Evolutionary conservation across 345 rosid genomes (phyloP), one percentile per base, ranked within the genome.

Genomic region (Brassica incana): DNA sequence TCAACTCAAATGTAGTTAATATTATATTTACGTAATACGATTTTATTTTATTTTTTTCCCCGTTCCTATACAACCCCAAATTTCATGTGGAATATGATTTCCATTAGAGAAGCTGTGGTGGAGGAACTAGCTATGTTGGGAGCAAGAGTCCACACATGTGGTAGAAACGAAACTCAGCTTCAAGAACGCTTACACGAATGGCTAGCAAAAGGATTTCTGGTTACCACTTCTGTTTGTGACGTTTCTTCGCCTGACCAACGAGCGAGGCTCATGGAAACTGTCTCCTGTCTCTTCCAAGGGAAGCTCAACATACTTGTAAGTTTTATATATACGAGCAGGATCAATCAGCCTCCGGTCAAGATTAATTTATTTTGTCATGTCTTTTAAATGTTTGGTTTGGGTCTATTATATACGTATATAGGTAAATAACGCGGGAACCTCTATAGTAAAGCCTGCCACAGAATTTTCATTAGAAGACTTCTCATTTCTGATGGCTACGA

Each of bases 391-490:
- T 4, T 52, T 52, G 1, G 18, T 50, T 50, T 50, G 72, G n/a
- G 4, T 33, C 54, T 20, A 18, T 8, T 5, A 6, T 33, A 3
- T 12, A 36, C 33, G 6, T 20, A 60, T 62, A 14, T 32, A 90
- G 95, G 72, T 92, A 35, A 90, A 87, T 68, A 92, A 90, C 78
- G 95, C 84, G 16, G 97, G 97, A 65, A 90, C 89, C n/a, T 82
- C 81, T 67, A 81, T 88, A 15, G 32, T 82, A 66, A 92, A 89
- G 79, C 91, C 93, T 1, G 85, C 81, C 69, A 72, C 73, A 8
- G 90, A 92, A 50, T 80, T 76, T 76, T 88, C 86, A 3, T 52
- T 82, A 0, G 86, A 81, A 67, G 97, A 92, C 8, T 83, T 86
- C 76, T 87, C 94, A 8, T 74, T 66, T 78, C 84, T 86, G 10